phyloP scores from a whole-genome alignment of 768 basidiomycete species.

The Exidia glandulosa region DNA sequence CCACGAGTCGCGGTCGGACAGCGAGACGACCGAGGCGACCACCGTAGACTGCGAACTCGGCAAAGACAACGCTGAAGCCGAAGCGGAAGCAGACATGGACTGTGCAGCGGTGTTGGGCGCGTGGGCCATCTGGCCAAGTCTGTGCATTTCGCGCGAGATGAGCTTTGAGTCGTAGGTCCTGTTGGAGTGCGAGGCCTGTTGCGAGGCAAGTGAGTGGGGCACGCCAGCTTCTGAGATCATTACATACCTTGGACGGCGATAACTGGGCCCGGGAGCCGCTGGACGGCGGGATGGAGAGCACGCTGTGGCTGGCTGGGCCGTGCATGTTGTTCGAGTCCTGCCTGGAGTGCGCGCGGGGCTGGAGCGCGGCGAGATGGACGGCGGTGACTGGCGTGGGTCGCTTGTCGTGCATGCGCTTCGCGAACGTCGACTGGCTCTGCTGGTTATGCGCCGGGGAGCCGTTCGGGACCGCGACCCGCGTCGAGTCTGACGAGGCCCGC shows the following conservation, averaged over 20 bases:
- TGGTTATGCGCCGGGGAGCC: too few species aligned
- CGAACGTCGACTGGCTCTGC: background rate
- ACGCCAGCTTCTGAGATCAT: too few species aligned
- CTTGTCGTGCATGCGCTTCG: background rate
- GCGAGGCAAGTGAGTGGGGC: conserved; percentile 5
- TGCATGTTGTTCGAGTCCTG: background rate
- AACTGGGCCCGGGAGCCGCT: conserved; percentile 10
- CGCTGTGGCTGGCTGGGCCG: background rate
- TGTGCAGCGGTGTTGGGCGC: conserved; percentile 35
- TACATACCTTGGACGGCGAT: conserved; percentile 25
- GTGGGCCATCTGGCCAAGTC: conserved; percentile 53
- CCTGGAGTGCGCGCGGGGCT: background rate
- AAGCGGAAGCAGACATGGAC: conserved; percentile 36
- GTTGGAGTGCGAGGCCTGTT: conserved; percentile 31
- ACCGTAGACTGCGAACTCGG: conserved; percentile 19
- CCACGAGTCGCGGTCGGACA: conserved; percentile 49
- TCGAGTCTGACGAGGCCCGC: background rate
- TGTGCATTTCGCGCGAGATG: conserved; percentile 77
- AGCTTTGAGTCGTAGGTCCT: conserved; percentile 74
- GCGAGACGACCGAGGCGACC: conserved; percentile 28
- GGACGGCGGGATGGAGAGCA: background rate
- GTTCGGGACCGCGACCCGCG: background rate
- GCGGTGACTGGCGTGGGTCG: background rate
- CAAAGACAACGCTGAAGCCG: conserved; percentile 35
- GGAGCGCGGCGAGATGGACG: background rate